Conservation (phyloP, 495 filamentous ascomycete genomes). For the Lindgomyces ingoldianus region DNA sequence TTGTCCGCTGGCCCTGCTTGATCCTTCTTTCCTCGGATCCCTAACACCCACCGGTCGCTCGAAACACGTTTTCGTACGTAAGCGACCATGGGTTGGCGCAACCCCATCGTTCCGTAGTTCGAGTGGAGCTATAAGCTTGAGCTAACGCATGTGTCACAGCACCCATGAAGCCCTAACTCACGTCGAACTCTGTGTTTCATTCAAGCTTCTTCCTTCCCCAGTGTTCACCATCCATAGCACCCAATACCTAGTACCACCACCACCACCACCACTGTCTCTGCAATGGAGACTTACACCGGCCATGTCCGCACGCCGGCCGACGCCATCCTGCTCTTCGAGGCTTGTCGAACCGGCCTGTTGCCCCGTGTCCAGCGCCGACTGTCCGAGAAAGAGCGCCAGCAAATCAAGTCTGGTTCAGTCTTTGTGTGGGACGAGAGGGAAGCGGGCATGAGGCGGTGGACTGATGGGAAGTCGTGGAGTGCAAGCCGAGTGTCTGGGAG, state of each 20-base stretch:
- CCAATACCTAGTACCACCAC: background rate
- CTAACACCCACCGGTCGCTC: too few relatives aligned
- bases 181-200: background rate
- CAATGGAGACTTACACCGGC: conserved; percentile 95
- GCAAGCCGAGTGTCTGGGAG: conserved; percentile 96
- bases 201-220: too few relatives aligned
- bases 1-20: too few relatives aligned
- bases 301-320: conserved; percentile 88
- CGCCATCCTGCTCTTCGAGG: conserved; percentile 96
- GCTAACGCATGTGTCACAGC: background rate
- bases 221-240: background rate
- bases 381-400: conserved; percentile 95
- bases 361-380: conserved; percentile 89
- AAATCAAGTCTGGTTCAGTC: conserved; percentile 91
- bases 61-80: background rate
- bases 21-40: too few relatives aligned
- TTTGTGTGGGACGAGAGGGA: conserved; percentile 99
- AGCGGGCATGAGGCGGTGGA: conserved; percentile 98
- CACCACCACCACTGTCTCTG: background rate
- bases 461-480: conserved; percentile 98
- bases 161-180: background rate
- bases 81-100: too few relatives aligned
- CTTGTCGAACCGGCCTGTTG: conserved; percentile 84
- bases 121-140: background rate
- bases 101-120: too few relatives aligned